Conservation (phyloP, 805 yeast species). For the Candida fluviatilis region DNA sequence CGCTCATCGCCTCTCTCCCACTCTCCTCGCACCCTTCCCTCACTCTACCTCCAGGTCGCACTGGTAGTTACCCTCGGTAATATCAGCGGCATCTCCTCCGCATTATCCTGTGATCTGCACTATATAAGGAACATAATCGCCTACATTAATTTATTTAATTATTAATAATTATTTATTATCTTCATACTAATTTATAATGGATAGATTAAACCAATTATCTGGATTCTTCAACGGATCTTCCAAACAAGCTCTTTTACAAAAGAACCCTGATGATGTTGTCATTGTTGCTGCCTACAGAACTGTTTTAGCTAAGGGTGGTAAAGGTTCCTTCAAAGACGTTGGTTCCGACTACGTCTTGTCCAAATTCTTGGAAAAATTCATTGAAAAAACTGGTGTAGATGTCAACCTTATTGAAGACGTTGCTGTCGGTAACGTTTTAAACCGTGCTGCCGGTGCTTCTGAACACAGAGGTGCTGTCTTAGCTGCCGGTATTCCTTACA, state of each 20-base stretch:
- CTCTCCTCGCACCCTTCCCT: too few relatives aligned
- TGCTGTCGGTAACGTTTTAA: slow-evolving; percentile 86
- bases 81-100: slow-evolving; percentile 2
- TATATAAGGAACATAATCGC: not conserved
- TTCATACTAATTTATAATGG: slow-evolving; percentile 21
- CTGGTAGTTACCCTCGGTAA: not conserved
- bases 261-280: slow-evolving; percentile 85
- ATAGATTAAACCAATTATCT: slow-evolving; percentile 43
- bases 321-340: slow-evolving; percentile 80
- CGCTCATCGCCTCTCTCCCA: too few relatives aligned
- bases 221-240: slow-evolving; percentile 41
- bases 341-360: slow-evolving; percentile 74
- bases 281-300: slow-evolving; percentile 89
- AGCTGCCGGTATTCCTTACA: slow-evolving; percentile 85
- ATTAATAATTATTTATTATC: too few relatives aligned
- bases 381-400: slow-evolving; percentile 51
- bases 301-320: slow-evolving; percentile 82
- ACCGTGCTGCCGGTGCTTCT: slow-evolving; percentile 90
- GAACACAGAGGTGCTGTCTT: slow-evolving; percentile 91
- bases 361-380: slow-evolving; percentile 58
- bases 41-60: not conserved
- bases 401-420: slow-evolving; percentile 69
- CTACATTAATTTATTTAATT: too few relatives aligned
- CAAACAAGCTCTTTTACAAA: slow-evolving; percentile 42
- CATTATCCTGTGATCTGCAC: not conserved